A percentile compares a stretch with the other conserved stretches of the same genome.
These are phyloP conservation scores for Suillus discolor DNA, from an alignment of 768 basidiomycete genomes.

Conservation along the genomic window DNA sequence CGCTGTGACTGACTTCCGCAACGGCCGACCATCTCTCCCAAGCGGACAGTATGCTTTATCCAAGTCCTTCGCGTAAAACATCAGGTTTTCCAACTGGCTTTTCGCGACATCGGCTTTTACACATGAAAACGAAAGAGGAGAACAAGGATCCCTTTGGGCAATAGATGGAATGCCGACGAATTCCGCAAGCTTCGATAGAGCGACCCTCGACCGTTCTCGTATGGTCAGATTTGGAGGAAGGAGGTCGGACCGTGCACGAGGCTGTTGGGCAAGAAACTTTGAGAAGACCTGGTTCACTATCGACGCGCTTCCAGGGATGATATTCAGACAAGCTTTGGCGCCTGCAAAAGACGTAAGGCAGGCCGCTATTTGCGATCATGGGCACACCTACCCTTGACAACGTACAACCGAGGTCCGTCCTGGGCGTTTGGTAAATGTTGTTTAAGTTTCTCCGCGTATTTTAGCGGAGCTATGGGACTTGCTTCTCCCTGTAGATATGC, in stretches of 20 bases:
- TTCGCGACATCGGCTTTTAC: constrained; percentile 52
- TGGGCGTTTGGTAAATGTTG: constrained; percentile 49
- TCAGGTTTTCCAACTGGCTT: constrained; percentile 53
- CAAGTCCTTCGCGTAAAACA: constrained; percentile 47
- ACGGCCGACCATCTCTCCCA: constrained; percentile 56
- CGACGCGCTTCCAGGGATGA: constrained; percentile 57
- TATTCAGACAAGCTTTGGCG: constrained; percentile 54
- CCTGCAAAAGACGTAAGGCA: constrained; percentile 38
- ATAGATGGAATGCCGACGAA: constrained; percentile 49
- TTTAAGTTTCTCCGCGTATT: constrained; percentile 57
- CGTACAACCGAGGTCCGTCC: constrained; percentile 53
- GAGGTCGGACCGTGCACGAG: constrained; percentile 52
- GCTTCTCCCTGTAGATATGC: constrained; percentile 53
- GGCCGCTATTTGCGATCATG: neutral
- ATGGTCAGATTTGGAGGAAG: constrained; percentile 35
- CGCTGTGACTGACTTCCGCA: constrained; percentile 53
- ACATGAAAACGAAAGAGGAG: constrained; percentile 69
- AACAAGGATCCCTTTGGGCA: constrained; percentile 54
- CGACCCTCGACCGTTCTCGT: constrained; percentile 54
- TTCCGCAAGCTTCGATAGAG: constrained; percentile 55
- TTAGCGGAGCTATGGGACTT: constrained; percentile 53
- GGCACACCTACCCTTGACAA: constrained; percentile 56
- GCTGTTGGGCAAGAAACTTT: constrained; percentile 62
- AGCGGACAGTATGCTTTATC: constrained; percentile 57
- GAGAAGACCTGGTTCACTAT: constrained; percentile 64